Evolutionary conservation across 2,329 filamentous ascomycete species (phyloP).

Genomic region (Alternaria sp.): DNA sequence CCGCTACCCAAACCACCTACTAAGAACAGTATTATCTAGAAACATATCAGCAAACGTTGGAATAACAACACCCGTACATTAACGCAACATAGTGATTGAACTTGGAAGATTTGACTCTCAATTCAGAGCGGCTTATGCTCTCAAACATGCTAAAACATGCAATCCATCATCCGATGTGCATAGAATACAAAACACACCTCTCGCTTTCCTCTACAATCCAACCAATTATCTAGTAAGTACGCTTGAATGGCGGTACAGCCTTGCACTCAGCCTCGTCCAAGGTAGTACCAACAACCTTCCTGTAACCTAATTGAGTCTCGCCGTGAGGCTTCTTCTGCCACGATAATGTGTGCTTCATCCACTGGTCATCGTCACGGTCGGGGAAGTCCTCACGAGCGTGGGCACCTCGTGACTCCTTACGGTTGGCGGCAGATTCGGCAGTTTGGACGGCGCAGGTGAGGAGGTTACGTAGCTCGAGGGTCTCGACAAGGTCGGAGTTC

Average conservation of each 20-base stretch:
- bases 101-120: constrained; percentile 8
- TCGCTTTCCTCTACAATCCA: constrained; percentile 4
- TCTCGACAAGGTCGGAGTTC: constrained; percentile 98
- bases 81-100: neutral
- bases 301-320: constrained; percentile 85
- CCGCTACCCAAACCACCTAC: neutral
- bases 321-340: constrained; percentile 95
- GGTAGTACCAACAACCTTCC: constrained; percentile 80
- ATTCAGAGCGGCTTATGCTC: constrained; percentile 3
- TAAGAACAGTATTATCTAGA: neutral
- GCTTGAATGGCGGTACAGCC: constrained; percentile 94
- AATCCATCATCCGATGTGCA: constrained; percentile 46
- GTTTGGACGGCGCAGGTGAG: constrained; percentile 98
- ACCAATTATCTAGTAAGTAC: constrained; percentile 72
- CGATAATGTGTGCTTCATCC: constrained; percentile 99
- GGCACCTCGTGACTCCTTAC: constrained; percentile 96
- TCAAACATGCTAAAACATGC: constrained; percentile 22
- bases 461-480: constrained; percentile 91
- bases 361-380: constrained; percentile 92
- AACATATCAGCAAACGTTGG: neutral
- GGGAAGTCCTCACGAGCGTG: constrained; percentile 97
- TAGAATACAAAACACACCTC: constrained; percentile 43
- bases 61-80: neutral
- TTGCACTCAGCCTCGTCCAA: constrained; percentile 97
- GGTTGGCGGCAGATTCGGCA: constrained; percentile 85